These are phyloP conservation scores for Ophiostoma tasmaniense DNA, from an alignment of 2,329 filamentous ascomycete species.

Conservation along the genomic window DNA sequence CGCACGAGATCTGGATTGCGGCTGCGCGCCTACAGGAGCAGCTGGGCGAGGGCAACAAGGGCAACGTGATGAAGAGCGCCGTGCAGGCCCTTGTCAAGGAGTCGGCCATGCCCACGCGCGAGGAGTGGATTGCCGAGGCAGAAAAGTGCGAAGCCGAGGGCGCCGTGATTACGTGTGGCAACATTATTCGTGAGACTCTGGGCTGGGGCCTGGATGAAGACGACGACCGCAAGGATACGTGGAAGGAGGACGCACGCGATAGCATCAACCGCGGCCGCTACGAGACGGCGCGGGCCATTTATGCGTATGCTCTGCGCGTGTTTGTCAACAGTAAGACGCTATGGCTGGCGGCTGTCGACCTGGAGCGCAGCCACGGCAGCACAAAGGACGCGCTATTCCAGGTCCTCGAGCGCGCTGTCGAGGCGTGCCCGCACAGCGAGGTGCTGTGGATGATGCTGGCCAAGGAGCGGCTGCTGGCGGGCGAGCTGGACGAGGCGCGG, in stretches of 20 bases:
- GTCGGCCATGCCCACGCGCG: slow-evolving; percentile 91
- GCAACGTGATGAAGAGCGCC: slow-evolving; percentile 91
- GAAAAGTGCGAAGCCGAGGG: slow-evolving; percentile 93
- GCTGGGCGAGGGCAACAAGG: slow-evolving; percentile 62
- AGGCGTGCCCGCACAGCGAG: slow-evolving; percentile 84
- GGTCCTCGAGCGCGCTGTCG: slow-evolving; percentile 84
- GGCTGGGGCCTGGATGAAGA: slow-evolving; percentile 92
- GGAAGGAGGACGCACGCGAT: slow-evolving; percentile 84
- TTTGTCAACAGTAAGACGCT: slow-evolving; percentile 82
- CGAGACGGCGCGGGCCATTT: slow-evolving; percentile 87
- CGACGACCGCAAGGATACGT: slow-evolving; percentile 90
- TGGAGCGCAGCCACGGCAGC: slow-evolving; percentile 82
- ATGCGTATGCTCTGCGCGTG: slow-evolving; percentile 79
- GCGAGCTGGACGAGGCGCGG: slow-evolving; percentile 78
- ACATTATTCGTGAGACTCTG: slow-evolving; percentile 86
- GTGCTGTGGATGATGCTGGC: slow-evolving; percentile 93
- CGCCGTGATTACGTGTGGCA: slow-evolving; percentile 73
- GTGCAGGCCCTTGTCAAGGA: slow-evolving; percentile 82
- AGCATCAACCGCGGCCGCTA: slow-evolving; percentile 76
- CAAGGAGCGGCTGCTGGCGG: slow-evolving; percentile 86
- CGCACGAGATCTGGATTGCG: slow-evolving; percentile 93
- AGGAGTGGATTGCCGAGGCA: slow-evolving; percentile 93
- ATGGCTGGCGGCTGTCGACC: slow-evolving; percentile 83
- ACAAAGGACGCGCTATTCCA: slow-evolving; percentile 61
- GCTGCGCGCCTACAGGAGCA: slow-evolving; percentile 87